phyloP scores from a whole-genome alignment of 2,329 filamentous ascomycete genomes.

The Xylariaceae sp. region DNA sequence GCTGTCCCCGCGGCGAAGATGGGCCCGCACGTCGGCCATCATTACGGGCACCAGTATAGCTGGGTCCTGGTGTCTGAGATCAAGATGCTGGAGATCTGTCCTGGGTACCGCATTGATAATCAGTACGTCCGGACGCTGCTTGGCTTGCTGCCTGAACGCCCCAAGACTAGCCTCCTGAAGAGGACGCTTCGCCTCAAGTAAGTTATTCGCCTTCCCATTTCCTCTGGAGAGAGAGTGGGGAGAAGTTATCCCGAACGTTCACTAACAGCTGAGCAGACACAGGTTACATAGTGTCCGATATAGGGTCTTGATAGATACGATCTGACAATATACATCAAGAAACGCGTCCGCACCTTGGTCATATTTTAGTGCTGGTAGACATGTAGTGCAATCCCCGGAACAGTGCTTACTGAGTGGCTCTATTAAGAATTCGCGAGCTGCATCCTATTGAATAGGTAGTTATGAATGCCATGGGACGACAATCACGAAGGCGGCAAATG shows the following conservation, averaged over 20 bases:
- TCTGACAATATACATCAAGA: no score
- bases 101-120: not conserved
- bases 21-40: not conserved
- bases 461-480: no score
- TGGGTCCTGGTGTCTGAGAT: not conserved
- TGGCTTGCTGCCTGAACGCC: not conserved
- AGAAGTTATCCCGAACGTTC: not conserved
- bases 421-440: not conserved
- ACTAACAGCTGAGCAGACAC: not conserved
- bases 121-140: not conserved
- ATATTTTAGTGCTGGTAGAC: not conserved
- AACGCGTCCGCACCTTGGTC: no score
- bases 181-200: not conserved
- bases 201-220: not conserved
- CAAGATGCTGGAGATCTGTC: not conserved
- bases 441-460: not conserved
- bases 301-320: not conserved
- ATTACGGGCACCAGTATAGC: not conserved
- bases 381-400: not conserved
- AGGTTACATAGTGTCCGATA: not conserved
- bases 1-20: not conserved
- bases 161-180: not conserved
- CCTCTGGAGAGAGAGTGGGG: not conserved
- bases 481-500: no score
- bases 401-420: not conserved